Base-by-base conservation (phyloP, 805 yeast species). In the Grigorovia transvaalensis region DNA sequence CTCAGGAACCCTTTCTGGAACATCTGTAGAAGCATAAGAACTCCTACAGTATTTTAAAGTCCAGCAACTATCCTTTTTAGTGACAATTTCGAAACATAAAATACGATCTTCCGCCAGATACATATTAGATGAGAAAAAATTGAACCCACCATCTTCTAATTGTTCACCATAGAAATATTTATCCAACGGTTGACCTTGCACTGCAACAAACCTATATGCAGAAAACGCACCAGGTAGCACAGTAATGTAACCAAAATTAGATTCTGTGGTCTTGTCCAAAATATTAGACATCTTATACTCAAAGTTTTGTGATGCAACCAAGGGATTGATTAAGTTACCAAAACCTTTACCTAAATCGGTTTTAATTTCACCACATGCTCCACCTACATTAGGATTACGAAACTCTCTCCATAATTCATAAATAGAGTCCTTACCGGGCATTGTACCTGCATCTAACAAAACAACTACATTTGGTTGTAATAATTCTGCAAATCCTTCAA, bases 191-290 rank as follows among this genome's bases (percentile, higher is more conserved):
- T 79, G 78, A 6, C 96, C 96, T 55, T 80, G 74, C 41, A 91
- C 73, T 0, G 97, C 98, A 41, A 74, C 78, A 61, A 82, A 90
- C 54, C 98, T 74, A 66, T 93, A 91, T 0, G 98, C 99, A 15
- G 96, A 86, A 61, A 93, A 90, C 0, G 98, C 98, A 61, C 98
- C 98, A 0, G 98, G 98, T 50, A 93, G 75, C 53, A 93, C 98
- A 0, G 95, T 79, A 58, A 91, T 90, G 64, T 88, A 91, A 0
- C 99, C 99, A 70, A 93, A 91, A 1, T 84, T 86, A 4, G 95
- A 84, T 67, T 91, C 99, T 76, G 89, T 85, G 0, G 99, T 97
- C 68, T 93, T 91, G 71, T 93, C 98, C 54, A 91, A 74, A 55
- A 91, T 88, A 66, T 91, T 93, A 5, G 96, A 88, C 74, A 89